phyloP scores from a whole-genome alignment of 1,284 basidiomycete genomes.

The Cutaneotrichosporon spelunceum region DNA sequence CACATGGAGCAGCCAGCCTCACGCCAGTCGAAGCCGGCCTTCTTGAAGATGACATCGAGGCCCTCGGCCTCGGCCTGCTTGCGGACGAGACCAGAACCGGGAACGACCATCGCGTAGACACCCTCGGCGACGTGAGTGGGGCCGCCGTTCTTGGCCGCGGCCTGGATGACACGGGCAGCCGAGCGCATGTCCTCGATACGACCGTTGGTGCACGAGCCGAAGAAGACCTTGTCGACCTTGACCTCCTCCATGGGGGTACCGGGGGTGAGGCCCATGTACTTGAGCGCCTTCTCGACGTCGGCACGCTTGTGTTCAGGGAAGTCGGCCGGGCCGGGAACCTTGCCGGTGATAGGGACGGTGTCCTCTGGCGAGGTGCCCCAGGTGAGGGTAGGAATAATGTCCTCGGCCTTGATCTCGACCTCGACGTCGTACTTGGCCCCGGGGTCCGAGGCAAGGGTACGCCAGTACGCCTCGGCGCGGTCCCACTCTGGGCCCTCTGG shows the following conservation, averaged over 20 bases:
- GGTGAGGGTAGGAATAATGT: slow-evolving; percentile 90
- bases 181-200: slow-evolving; percentile 93
- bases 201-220: slow-evolving; percentile 95
- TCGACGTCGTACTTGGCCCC: slow-evolving; percentile 87
- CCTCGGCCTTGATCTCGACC: slow-evolving; percentile 77
- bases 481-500: slow-evolving; percentile 85
- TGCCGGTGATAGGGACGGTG: slow-evolving; percentile 79
- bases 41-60: slow-evolving; percentile 83
- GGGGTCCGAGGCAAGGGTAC: slow-evolving; percentile 76
- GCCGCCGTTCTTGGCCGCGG: slow-evolving; percentile 45
- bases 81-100: slow-evolving; percentile 90
- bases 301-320: slow-evolving; percentile 68
- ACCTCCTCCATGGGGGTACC: slow-evolving; percentile 82
- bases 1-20: slow-evolving; percentile 99
- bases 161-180: slow-evolving; percentile 74
- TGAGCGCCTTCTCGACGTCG: slow-evolving; percentile 74
- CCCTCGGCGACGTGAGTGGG: slow-evolving; percentile 65
- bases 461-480: slow-evolving; percentile 82
- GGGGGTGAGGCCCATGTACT: slow-evolving; percentile 86
- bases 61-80: slow-evolving; percentile 93
- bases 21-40: slow-evolving; percentile 95
- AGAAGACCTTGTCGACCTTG: slow-evolving; percentile 88
- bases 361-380: slow-evolving; percentile 98
- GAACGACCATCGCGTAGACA: slow-evolving; percentile 90
- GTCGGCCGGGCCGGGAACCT: slow-evolving; percentile 73